Evolutionary conservation across 257 asterid species (phyloP), one percentile per base, ranked within the genome.

Genomic region (Solanum lycopersicoides): DNA sequence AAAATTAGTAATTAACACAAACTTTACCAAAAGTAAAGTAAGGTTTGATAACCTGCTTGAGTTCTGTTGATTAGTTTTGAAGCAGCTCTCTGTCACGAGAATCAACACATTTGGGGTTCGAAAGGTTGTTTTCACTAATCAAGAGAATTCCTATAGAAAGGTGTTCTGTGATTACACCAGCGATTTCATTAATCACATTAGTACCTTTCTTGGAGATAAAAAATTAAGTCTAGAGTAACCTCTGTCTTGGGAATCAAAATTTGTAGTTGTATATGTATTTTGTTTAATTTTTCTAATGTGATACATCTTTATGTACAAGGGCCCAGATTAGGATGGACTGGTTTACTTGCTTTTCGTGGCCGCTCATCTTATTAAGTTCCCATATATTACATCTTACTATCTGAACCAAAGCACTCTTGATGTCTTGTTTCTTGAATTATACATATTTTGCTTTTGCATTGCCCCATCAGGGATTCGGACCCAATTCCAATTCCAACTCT

Each of bases 401-500:
- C 37, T 25, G 18, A 44, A 42, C 86, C 23, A 47, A 28, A 45
- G 35, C 37, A 15, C 14, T 82, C 32, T 23, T 82, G 32, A 63
- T 44, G 16, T 82, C 39, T 82, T 35, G 44, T 82, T 63, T 65
- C 83, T 69, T 59, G 56, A 35, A 32, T 65, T 44, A 63, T 39
- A 20, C 66, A n/a, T 44, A 83, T 76, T 86, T 77, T 79, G 65
- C 34, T 82, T 72, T 89, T 86, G 75, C 84, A 63, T 72, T 90
- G 18, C 80, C 87, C 75, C 89, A 79, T 73, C 91, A 92, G 95
- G 94, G 89, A 34, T 77, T 75, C 71, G 91, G 89, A 56, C 87
- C 87, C 90, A 87, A 82, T 83, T 92, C 93, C 20, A 88, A 80
- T 90, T 88, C 86, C 85, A 89, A 91, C 90, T 89, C 91, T 65